phyloP scores from a whole-genome alignment of 257 asterid species.

The Cynanchum wilfordii region DNA sequence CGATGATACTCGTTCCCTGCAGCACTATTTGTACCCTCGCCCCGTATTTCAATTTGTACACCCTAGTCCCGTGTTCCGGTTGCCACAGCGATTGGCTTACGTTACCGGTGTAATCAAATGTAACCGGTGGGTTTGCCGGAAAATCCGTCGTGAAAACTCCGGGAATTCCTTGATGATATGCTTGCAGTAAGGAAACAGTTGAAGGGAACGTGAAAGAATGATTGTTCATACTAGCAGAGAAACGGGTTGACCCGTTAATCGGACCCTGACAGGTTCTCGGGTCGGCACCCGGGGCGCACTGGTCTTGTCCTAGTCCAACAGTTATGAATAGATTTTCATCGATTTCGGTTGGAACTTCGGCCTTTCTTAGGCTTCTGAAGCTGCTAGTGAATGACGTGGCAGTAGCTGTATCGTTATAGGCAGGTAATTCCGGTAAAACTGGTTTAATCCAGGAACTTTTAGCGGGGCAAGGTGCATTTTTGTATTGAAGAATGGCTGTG shows the following conservation, averaged over 20 bases:
- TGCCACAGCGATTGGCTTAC: constrained; percentile 83
- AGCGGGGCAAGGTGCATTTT: constrained; percentile 46
- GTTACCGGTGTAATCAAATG: constrained; percentile 78
- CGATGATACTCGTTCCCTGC: constrained; percentile 80
- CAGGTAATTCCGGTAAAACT: constrained; percentile 49
- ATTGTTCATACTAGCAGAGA: constrained; percentile 89
- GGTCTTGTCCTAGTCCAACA: constrained; percentile 72
- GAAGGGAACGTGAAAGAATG: constrained; percentile 76
- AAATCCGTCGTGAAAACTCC: constrained; percentile 84
- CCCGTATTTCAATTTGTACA: constrained; percentile 61
- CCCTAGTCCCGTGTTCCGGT: constrained; percentile 53
- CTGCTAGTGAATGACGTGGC: constrained; percentile 67
- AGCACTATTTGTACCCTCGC: constrained; percentile 66
- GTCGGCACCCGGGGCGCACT: constrained; percentile 52
- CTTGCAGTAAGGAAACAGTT: constrained; percentile 64
- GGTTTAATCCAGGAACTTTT: constrained; percentile 43
- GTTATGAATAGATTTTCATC: constrained; percentile 74
- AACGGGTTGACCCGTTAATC: constrained; percentile 66
- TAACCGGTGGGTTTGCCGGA: constrained; percentile 56
- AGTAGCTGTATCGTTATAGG: constrained; percentile 71
- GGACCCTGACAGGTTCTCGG: constrained; percentile 74
- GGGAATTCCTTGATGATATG: constrained; percentile 64
- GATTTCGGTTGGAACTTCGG: constrained; percentile 52
- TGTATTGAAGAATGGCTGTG: constrained; percentile 78
- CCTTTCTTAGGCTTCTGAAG: constrained; percentile 57